Percentiles rank a stretch among this genome's conserved stretches.
Conservation (phyloP, 345 rosid species). For the Mallotus nudiflorus region DNA sequence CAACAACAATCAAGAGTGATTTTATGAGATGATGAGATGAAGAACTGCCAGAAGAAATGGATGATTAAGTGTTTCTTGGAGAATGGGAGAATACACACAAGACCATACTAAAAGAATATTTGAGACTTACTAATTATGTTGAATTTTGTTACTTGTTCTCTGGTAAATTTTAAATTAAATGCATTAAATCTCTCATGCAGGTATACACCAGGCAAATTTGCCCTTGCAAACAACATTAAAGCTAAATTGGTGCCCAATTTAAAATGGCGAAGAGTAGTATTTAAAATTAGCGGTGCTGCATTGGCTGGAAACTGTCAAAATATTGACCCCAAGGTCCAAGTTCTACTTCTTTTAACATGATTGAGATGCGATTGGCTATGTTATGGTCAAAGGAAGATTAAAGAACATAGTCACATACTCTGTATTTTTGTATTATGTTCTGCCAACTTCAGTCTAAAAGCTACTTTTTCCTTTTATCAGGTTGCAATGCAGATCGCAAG, state of each 20-base stretch:
- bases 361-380: not conserved
- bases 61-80: not conserved
- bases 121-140: not conserved
- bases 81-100: not conserved
- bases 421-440: not conserved
- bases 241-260: conserved; percentile 50
- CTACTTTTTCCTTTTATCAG: conserved; percentile 34
- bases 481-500: conserved; percentile 72
- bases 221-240: conserved; percentile 36
- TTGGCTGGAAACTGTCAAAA: conserved; percentile 72
- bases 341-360: not conserved
- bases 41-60: not conserved
- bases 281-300: conserved; percentile 87
- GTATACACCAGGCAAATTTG: conserved; percentile 14
- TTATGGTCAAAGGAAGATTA: not conserved
- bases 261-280: conserved; percentile 86
- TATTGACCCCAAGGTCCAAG: conserved; percentile 76
- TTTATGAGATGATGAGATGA: not conserved
- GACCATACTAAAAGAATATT: too few relatives aligned
- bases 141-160: not conserved
- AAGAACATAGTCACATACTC: not conserved
- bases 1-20: not conserved
- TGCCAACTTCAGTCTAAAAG: not conserved
- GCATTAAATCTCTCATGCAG: conserved; percentile 8
- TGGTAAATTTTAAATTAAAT: not conserved